Base-by-base conservation (phyloP, 495 filamentous ascomycete genomes). In the Umbilicaria muhlenbergii region DNA sequence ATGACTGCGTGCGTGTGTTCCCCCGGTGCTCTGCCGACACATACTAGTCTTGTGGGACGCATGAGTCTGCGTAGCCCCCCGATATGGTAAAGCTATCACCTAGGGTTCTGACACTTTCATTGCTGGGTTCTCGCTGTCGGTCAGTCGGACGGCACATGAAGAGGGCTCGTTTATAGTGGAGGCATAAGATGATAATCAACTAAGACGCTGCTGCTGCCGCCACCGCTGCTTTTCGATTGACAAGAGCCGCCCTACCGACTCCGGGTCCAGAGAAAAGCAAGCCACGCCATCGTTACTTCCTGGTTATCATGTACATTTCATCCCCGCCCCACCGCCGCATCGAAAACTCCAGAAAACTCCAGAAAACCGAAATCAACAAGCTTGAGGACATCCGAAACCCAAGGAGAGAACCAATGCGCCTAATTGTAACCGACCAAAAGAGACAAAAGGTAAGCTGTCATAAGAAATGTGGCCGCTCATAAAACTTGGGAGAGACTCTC, bases 241-340 rank as follows among this genome's bases (percentile, higher is more conserved):
- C 51, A 58, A 54, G 59, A 60, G 55, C 58, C 59, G 58, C 62
- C 43, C 54, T 57, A 63, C 62, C 63, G 61, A 56, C 60, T 46
- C 51, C 46, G 50, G 51, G 48, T 50, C 48, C 53, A 50, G 49
- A 49, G 47, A 50, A 59, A 53, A 51, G 51, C 43, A 45, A 48
- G 44, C 56, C 51, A 56, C 4, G 34, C 33, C 13, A 32, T 32
- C 33, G 12, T 42, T 15, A 49, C 52, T 51, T 48, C 51, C 51
- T 21, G 19, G 24, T 28, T 28, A 28, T 28, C 24, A 28, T 28
- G 24, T 28, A 28, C 24, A 28, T 28, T 21, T 28, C 24, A 28
- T 28, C 24, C 24, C 5, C 39, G 42, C 51, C 41, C 46, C 44
- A 38, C 49, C 43, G 43, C 44, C 42, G 44, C 49, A 49, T 55